Evolutionary conservation across 1,139 yeast species (phyloP), one percentile per base, ranked within the genome.

Genomic region (Protomyces gravidus): DNA sequence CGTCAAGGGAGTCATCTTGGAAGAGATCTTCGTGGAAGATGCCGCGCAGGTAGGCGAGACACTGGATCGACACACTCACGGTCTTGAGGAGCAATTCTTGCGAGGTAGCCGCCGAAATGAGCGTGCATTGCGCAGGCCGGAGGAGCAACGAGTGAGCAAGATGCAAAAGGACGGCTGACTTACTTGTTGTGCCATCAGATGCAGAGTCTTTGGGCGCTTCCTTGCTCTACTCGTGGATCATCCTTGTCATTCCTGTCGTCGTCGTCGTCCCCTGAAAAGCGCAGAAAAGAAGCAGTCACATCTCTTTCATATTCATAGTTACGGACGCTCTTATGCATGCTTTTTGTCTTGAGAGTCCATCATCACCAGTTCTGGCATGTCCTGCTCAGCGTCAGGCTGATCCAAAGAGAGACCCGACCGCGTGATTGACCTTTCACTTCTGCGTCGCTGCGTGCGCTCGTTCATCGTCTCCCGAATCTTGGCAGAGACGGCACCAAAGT

Each of bases 31-130:
- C 67, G 7, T 27, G 48, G 9, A 46, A 30, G n/a, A 50, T 48
- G 15, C 58, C 63, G 61, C 67, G 56, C 7, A 65, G 62, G 32
- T 62, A 65, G 19, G 67, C 51, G 47, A 65, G 48, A 45, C 67
- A 65, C 23, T 66, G 66, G 45, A 65, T 62, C 15, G 67, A 49
- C 11, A 63, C 66, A 5, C 55, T 42, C 39, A 65, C 53, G 50
- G 64, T 59, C 7, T 64, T 61, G 50, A 63, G 61, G 30, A 65
- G 56, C 17, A 63, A 56, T 50, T 63, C 62, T 42, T 63, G 67
- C 2, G 67, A 65, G 6, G 48, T 39, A 42, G 45, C 5, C 6
- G 28, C 45, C 62, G 13, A 36, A 9, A 36, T 36, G 23, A 36
- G 42, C 2, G 42, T 17, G 23, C 21, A 17, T 11, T 36, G 42